phyloP scores from a whole-genome alignment of 2,329 filamentous ascomycete species.

The Zasmidium angulare region DNA sequence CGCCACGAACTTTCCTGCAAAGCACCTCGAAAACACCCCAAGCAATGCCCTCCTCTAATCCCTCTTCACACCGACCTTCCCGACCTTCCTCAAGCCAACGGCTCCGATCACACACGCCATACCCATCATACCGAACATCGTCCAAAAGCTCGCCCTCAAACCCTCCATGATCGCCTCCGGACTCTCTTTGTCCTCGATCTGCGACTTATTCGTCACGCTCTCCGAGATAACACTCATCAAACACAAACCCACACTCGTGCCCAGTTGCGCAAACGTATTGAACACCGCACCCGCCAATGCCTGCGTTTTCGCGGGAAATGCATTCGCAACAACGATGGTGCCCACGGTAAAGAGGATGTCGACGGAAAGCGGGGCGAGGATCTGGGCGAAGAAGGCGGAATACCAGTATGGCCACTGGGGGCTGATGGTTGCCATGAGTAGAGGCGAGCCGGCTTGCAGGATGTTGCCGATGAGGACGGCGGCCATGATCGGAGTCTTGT shows the following conservation, averaged over 20 bases:
- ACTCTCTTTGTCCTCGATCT: constrained; percentile 26
- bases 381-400: constrained; percentile 23
- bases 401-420: constrained; percentile 51
- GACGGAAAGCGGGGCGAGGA: constrained; percentile 28
- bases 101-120: constrained; percentile 32
- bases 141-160: constrained; percentile 44
- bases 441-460: constrained; percentile 35
- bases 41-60: too few species aligned
- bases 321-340: constrained; percentile 44
- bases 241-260: constrained; percentile 43
- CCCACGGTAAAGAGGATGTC: constrained; percentile 40
- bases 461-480: constrained; percentile 15
- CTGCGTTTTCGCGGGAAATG: constrained; percentile 43
- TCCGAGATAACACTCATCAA: constrained; percentile 39
- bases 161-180: constrained; percentile 37
- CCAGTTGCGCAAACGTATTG: constrained; percentile 46
- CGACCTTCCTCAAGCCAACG: constrained; percentile 43
- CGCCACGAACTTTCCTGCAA: too few species aligned
- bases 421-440: constrained; percentile 51
- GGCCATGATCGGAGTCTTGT: constrained; percentile 14
- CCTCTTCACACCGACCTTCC: constrained; percentile 42
- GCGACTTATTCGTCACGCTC: constrained; percentile 23
- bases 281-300: constrained; percentile 48
- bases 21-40: too few species aligned
- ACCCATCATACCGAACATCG: constrained; percentile 36